phyloP scores from a whole-genome alignment of 352 stramenopile species.

The Elongisporangium senticosum region DNA sequence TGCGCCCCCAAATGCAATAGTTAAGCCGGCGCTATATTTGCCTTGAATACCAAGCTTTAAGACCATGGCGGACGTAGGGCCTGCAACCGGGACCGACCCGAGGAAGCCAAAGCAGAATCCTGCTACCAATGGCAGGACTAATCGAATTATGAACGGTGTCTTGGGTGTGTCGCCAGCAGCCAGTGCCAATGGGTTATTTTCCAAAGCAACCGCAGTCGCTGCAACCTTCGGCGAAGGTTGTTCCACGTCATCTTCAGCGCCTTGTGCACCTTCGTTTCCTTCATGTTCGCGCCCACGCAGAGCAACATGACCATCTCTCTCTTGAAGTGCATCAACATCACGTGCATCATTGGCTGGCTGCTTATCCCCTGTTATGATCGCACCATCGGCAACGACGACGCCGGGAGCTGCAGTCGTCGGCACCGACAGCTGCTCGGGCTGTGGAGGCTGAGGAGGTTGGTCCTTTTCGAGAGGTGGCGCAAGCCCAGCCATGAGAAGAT shows the following conservation, averaged over 20 bases:
- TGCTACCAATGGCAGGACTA: slow-evolving; percentile 67
- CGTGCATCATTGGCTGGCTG: background rate
- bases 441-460: background rate
- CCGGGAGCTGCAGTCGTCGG: background rate
- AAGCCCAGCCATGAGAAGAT: slow-evolving; percentile 34
- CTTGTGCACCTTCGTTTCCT: background rate
- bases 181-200: background rate
- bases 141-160: slow-evolving; percentile 44
- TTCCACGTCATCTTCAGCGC: background rate
- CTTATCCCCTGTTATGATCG: background rate
- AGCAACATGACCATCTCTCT: background rate
- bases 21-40: slow-evolving; percentile 74
- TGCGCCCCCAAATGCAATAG: slow-evolving; percentile 75
- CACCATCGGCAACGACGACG: background rate
- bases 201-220: background rate
- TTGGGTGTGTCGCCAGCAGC: background rate
- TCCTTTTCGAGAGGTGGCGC: background rate
- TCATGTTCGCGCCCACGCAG: background rate
- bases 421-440: background rate
- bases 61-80: slow-evolving; percentile 85
- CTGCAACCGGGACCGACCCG: slow-evolving; percentile 76
- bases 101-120: slow-evolving; percentile 85
- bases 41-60: slow-evolving; percentile 84
- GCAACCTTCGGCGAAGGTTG: background rate
- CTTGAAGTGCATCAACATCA: background rate